phyloP scores from a whole-genome alignment of 139 green algal species.

The Astrephomene gubernaculifera region DNA sequence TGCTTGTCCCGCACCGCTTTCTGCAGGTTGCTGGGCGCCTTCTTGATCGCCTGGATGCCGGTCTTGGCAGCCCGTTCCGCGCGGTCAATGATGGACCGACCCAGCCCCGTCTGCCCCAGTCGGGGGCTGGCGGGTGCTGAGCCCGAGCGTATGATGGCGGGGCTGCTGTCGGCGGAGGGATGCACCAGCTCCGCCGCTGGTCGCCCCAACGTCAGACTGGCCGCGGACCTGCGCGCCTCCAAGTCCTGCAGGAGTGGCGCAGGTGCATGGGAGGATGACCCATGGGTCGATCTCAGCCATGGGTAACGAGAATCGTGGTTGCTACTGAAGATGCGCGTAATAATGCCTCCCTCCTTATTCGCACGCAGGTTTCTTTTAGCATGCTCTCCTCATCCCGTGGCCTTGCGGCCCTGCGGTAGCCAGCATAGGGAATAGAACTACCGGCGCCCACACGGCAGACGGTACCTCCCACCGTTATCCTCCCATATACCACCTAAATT shows the following conservation, averaged over 20 bases:
- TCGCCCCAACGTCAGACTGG: background rate
- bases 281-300: no score
- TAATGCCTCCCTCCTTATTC: no score
- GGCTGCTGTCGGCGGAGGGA: background rate
- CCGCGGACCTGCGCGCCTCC: background rate
- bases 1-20: constrained; percentile 32
- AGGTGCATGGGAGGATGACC: no score
- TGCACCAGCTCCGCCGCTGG: background rate
- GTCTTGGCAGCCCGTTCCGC: constrained; percentile 31
- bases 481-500: no score
- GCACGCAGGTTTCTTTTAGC: no score
- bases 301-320: no score
- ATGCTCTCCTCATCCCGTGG: no score
- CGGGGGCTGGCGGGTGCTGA: constrained; percentile 4
- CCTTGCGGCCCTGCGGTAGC: no score
- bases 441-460: no score
- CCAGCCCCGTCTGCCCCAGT: background rate
- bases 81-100: background rate
- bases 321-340: no score
- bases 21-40: constrained; percentile 29
- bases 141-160: background rate
- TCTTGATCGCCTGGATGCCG: constrained; percentile 3
- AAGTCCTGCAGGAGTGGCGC: background rate
- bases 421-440: no score
- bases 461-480: no score